Evolutionary conservation across 2,329 filamentous ascomycete species (phyloP).

Genomic region (Cadophora luteo-olivacea): DNA sequence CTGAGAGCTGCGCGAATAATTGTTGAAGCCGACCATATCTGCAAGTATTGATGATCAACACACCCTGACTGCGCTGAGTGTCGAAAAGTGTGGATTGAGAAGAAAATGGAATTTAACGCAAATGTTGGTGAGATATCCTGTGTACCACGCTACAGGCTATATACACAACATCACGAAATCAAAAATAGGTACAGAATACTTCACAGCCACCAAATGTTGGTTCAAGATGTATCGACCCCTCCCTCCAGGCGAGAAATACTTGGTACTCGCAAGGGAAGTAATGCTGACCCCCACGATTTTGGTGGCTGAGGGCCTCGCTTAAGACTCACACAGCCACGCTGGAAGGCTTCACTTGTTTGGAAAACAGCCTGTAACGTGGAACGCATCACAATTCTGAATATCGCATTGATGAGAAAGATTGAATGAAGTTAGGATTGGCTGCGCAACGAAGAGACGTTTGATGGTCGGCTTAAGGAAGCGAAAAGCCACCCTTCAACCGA

Average conservation of each 20-base stretch:
- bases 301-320: constrained; percentile 15
- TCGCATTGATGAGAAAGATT: constrained; percentile 2
- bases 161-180: neutral
- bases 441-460: neutral
- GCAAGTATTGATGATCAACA: no score
- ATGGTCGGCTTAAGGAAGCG: neutral
- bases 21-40: constrained; percentile 11
- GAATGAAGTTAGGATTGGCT: neutral
- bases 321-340: constrained; percentile 13
- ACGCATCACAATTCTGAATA: constrained; percentile 19
- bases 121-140: neutral
- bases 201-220: constrained; percentile 14
- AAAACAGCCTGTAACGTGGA: neutral
- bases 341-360: constrained; percentile 8
- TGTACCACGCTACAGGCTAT: neutral
- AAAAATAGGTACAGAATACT: neutral
- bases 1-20: constrained; percentile 7
- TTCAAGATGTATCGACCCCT: neutral
- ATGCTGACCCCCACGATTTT: neutral
- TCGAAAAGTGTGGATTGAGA: no score
- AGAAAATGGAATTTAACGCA: no score
- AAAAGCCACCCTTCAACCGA: constrained; percentile 13
- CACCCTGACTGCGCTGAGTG: no score
- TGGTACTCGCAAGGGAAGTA: constrained; percentile 8
- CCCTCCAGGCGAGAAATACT: neutral